Conservation (phyloP, 106 monocot genomes). For the Dendrobium nobile region DNA sequence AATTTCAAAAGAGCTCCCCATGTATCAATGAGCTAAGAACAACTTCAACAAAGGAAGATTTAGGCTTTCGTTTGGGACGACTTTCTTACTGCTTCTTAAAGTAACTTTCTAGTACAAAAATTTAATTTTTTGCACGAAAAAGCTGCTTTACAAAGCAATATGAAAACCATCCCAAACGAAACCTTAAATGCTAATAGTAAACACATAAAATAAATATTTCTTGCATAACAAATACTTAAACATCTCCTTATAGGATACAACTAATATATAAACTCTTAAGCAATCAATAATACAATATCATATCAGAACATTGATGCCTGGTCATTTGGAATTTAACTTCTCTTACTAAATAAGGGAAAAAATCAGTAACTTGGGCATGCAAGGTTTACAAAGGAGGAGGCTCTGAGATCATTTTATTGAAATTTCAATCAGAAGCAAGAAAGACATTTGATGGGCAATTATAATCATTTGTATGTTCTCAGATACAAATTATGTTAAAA, state of each 20-base stretch:
- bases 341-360: background rate
- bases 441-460: slow-evolving; percentile 7
- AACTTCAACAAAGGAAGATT: too few species aligned
- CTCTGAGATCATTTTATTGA: slow-evolving; percentile 7
- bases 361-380: background rate
- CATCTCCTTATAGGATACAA: background rate
- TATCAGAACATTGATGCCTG: background rate
- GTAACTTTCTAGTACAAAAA: too few species aligned
- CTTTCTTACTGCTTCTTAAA: too few species aligned
- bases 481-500: slow-evolving; percentile 22
- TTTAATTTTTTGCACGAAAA: too few species aligned
- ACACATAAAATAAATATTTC: too few species aligned
- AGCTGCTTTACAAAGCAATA: too few species aligned
- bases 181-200: too few species aligned
- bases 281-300: background rate
- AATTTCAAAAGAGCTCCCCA: too few species aligned
- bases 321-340: background rate
- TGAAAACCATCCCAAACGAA: too few species aligned
- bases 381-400: background rate
- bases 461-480: slow-evolving; percentile 7
- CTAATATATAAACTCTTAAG: background rate
- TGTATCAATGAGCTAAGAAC: too few species aligned
- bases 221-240: background rate
- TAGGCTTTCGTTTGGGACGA: too few species aligned
- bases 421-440: background rate